Evolutionary conservation across 2,329 filamentous ascomycete species (phyloP).

Genomic region (Nigrospora oryzae): DNA sequence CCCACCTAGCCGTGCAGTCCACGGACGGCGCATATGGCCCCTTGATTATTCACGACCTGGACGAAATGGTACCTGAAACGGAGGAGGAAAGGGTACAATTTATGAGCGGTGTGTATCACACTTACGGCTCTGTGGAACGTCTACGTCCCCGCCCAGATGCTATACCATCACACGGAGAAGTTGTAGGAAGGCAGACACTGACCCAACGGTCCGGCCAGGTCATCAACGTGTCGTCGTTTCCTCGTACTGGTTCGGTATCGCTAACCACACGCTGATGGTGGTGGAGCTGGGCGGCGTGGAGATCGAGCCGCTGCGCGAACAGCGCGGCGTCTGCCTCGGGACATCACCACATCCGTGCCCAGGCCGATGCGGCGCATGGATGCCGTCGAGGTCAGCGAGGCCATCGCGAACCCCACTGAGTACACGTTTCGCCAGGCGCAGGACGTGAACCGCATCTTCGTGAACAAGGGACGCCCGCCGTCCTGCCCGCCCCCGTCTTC

Average conservation of each 20-base stretch:
- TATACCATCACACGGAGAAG: no score
- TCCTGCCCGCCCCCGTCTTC: neutral
- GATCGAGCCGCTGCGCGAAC: slow-evolving; percentile 20
- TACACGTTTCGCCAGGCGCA: slow-evolving; percentile 25
- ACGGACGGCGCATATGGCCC: slow-evolving; percentile 57
- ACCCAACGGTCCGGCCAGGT: slow-evolving; percentile 16
- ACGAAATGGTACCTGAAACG: slow-evolving; percentile 17
- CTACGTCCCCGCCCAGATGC: no score
- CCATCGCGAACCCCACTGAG: slow-evolving; percentile 23
- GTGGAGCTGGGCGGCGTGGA: slow-evolving; percentile 32
- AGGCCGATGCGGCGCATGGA: slow-evolving; percentile 17
- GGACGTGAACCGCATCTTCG: slow-evolving; percentile 25
- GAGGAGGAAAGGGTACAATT: slow-evolving; percentile 28
- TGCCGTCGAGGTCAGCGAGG: slow-evolving; percentile 18
- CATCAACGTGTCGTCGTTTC: slow-evolving; percentile 30
- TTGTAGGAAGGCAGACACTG: no score
- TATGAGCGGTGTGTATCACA: slow-evolving; percentile 29
- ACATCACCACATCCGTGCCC: slow-evolving; percentile 22
- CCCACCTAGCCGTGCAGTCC: slow-evolving; percentile 52
- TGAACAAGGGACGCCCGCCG: slow-evolving; percentile 20
- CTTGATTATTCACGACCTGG: slow-evolving; percentile 36
- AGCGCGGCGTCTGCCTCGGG: slow-evolving; percentile 25
- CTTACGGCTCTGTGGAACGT: slow-evolving; percentile 22
- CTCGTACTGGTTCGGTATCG: slow-evolving; percentile 28
- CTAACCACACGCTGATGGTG: slow-evolving; percentile 26